Conservation (phyloP, 495 filamentous ascomycete species). For the Penicillium roqueforti region DNA sequence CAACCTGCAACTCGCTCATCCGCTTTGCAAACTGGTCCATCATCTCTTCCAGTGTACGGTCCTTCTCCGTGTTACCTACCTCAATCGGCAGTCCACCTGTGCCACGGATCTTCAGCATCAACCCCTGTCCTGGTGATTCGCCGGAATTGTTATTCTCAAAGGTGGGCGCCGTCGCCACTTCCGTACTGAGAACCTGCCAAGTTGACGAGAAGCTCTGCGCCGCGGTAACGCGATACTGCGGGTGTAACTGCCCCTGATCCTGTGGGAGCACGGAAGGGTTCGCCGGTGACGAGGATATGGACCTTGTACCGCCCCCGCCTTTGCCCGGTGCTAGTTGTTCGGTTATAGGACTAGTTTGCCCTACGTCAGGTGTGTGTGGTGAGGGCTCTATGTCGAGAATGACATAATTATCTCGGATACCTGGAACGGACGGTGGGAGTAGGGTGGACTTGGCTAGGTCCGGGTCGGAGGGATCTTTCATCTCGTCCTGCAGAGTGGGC, state of each 20-base stretch:
- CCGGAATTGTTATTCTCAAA: slow-evolving; percentile 48
- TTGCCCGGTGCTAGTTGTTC: slow-evolving; percentile 5
- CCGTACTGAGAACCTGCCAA: slow-evolving; percentile 52
- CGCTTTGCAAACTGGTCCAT: slow-evolving; percentile 65
- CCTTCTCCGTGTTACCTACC: slow-evolving; percentile 28
- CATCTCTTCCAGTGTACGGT: slow-evolving; percentile 46
- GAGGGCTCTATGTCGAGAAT: slow-evolving; percentile 40
- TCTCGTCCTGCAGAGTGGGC: slow-evolving; percentile 7
- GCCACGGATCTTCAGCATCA: slow-evolving; percentile 70
- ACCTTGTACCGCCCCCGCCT: slow-evolving; percentile 9
- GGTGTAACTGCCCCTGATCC: slow-evolving; percentile 30
- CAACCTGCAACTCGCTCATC: slow-evolving; percentile 48
- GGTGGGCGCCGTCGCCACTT: slow-evolving; percentile 52
- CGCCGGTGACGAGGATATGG: slow-evolving; percentile 22
- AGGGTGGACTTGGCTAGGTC: slow-evolving; percentile 24
- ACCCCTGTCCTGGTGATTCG: slow-evolving; percentile 29
- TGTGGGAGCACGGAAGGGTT: slow-evolving; percentile 3
- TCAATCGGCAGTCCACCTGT: slow-evolving; percentile 30
- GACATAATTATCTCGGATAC: slow-evolving; percentile 41
- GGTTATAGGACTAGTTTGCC: not conserved
- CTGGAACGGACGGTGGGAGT: slow-evolving; percentile 39
- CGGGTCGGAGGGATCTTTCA: slow-evolving; percentile 14
- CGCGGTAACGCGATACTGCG: slow-evolving; percentile 37
- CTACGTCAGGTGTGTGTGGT: not conserved
- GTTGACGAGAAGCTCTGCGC: slow-evolving; percentile 48